Base-by-base conservation (phyloP, 139 green algal species). In the Chlamydomonas sp. region DNA sequence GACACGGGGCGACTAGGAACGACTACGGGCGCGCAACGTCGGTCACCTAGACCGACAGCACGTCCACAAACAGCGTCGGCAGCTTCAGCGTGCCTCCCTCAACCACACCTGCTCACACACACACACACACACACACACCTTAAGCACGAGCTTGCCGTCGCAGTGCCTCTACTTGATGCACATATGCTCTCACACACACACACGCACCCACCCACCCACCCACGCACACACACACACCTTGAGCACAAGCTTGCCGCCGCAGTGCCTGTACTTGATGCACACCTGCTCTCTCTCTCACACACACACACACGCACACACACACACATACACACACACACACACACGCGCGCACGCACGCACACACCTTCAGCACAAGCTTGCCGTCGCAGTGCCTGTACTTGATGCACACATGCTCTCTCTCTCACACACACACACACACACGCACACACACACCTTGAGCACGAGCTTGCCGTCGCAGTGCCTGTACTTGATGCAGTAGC, bases 391-490 rank as follows among this genome's bases (percentile, higher is more conserved):
- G 85, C 6, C 83, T 73, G 50, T 96, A 97, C 67, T 97, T 97
- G 28, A 92, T 86, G 28, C 80, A 73, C n/a, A n/a, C n/a, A n/a
- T n/a, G n/a, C 68, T 96, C 83, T n/a, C n/a, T n/a, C 61, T 96
- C 90, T 0, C n/a, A n/a, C n/a, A n/a, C n/a, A n/a, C n/a, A n/a
- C n/a, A n/a, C n/a, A n/a, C n/a, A n/a, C n/a, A n/a, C n/a, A n/a
- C n/a, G 91, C 96, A 34, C n/a, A n/a, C n/a, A n/a, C n/a, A n/a
- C n/a, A 96, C 86, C 73, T 97, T 97, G 5, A 97, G 65, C 8
- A 88, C 76, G 16, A 96, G 72, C 70, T 90, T 90, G 34, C 87
- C 89, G 33, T 95, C 86, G 24, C 76, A 84, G 36, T 96, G 85
- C 6, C 83, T 73, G 50, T 96, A 97, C 67, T 97, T 97, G 28